Base-by-base conservation (phyloP, 495 filamentous ascomycete species). In the Aspergillus leporis region DNA sequence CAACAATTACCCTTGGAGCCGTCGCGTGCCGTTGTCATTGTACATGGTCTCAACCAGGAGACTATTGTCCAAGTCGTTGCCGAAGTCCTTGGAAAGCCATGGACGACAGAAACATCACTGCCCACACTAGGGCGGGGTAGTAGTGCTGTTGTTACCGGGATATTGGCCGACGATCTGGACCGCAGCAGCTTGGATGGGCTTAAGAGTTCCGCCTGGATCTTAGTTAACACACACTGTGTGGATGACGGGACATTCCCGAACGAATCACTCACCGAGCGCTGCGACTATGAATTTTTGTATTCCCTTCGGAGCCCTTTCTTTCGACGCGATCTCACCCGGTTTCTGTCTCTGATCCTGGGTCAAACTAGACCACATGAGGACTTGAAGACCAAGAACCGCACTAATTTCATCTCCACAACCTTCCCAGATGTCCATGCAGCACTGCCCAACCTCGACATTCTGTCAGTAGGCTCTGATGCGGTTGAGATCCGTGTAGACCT, bases 231-330 rank as follows among this genome's bases (percentile, higher is more conserved):
- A 4, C 87, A 92, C 61, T 89, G 87, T 66, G 84, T 91, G 56
- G 85, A 85, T 59, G 78, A 85, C 40, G 84, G 86, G 21, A 87
- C 88, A 70, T 81, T 83, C 12, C 85, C 84, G 18, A 86, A 89
- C 58, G 77, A 85, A 38, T 65, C 77, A 38, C 77, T 91, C 25
- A 88, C 84, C 4, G 78, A 83, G 30, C 66, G 76, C 19, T 90
- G 87, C 69, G 85, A 92, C 69, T 92, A 91, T 71, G 90, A 94
- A 70, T 94, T 92, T 61, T 77, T 94, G 21, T 93, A 92, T 74
- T 87, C 88, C 9, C 78, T 85, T 55, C 65, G 65, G n/a, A 75
- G 75, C 43, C 84, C 86, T 0, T 91, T 87, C 68, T 85, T 86
- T 58, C 83, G 90, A n/a, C 81, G 89, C 34, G 90, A 92, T 66